Percentiles rank a stretch among this genome's conserved stretches.
Evolutionary conservation across 2,329 filamentous ascomycete species (phyloP).

Genomic region (Coniochaeta hoffmannii): DNA sequence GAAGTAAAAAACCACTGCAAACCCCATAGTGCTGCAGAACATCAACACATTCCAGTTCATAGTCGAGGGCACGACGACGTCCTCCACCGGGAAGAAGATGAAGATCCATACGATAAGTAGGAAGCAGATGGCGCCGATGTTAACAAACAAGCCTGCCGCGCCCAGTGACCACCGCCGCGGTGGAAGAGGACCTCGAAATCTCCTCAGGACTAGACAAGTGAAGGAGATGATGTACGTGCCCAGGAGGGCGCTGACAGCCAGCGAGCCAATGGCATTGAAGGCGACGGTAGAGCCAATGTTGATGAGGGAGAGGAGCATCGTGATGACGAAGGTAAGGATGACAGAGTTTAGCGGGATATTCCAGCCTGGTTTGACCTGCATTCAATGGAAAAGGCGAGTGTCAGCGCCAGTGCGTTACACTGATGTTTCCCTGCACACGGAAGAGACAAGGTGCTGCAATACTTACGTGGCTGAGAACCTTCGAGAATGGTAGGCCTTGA

Average conservation of each 20-base stretch:
- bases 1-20: slow-evolving; percentile 31
- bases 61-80: slow-evolving; percentile 25
- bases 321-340: slow-evolving; percentile 38
- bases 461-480: slow-evolving; percentile 28
- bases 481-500: slow-evolving; percentile 30
- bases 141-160: slow-evolving; percentile 30
- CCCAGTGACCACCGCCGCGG: slow-evolving; percentile 34
- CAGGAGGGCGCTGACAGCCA: slow-evolving; percentile 41
- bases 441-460: background rate
- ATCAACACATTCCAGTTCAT: slow-evolving; percentile 46
- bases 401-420: background rate
- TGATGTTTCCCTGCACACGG: background rate
- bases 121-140: slow-evolving; percentile 34
- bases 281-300: slow-evolving; percentile 43
- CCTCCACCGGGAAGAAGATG: slow-evolving; percentile 35
- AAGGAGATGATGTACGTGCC: slow-evolving; percentile 43
- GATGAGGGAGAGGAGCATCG: slow-evolving; percentile 37
- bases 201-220: slow-evolving; percentile 33
- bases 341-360: slow-evolving; percentile 36
- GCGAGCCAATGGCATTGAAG: slow-evolving; percentile 45
- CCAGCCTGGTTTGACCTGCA: slow-evolving; percentile 13
- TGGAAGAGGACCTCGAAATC: slow-evolving; percentile 30
- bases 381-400: background rate
- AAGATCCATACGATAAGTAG: slow-evolving; percentile 38
- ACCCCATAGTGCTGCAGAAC: slow-evolving; percentile 28